phyloP scores from a whole-genome alignment of 345 rosid genomes.

The Isatis tinctoria region DNA sequence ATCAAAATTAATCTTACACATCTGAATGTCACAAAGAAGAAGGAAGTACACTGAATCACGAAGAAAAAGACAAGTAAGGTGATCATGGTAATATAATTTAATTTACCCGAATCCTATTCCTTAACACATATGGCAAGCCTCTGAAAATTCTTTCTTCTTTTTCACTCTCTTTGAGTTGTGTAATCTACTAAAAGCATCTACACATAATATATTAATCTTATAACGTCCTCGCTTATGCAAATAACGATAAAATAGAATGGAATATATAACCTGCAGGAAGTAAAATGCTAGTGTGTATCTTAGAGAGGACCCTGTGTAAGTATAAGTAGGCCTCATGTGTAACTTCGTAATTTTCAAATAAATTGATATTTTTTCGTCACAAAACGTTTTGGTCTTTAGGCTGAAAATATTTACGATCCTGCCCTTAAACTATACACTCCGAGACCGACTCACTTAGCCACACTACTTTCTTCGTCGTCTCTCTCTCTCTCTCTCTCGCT shows the following conservation, averaged over 20 bases:
- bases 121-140: slow-evolving; percentile 15
- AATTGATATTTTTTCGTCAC: neutral
- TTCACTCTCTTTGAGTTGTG: neutral
- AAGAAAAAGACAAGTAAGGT: neutral
- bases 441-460: neutral
- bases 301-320: neutral
- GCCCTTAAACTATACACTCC: neutral
- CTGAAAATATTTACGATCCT: neutral
- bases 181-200: neutral
- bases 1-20: neutral
- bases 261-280: neutral
- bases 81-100: slow-evolving; percentile 5
- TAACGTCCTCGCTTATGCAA: neutral
- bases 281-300: neutral
- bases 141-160: neutral
- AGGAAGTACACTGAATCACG: neutral
- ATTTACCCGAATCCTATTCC: slow-evolving; percentile 24
- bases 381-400: neutral
- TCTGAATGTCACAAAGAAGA: neutral
- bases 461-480: neutral
- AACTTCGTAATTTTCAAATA: neutral
- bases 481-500: neutral
- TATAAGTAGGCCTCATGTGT: neutral
- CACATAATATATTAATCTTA: neutral
- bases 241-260: neutral